A percentile compares a stretch with the other conserved stretches of the same genome.
Evolutionary conservation across 257 asterid species (phyloP).

Genomic region (Striga asiatica): DNA sequence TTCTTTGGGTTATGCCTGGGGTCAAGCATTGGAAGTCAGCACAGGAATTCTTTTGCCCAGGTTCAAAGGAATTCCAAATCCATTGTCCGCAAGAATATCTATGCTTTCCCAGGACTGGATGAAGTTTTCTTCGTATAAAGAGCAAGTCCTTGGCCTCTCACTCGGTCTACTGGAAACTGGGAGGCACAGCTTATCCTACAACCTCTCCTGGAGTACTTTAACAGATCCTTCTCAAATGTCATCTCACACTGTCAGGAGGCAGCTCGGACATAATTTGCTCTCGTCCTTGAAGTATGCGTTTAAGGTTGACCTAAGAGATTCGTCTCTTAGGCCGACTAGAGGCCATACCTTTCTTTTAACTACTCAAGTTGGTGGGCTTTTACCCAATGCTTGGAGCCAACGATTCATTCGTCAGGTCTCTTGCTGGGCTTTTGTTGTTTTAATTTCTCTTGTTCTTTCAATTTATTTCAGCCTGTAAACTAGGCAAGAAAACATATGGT

Average conservation of each 20-base stretch:
- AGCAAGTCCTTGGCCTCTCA: constrained; percentile 65
- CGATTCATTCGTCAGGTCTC: constrained; percentile 86
- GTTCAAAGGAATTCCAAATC: constrained; percentile 49
- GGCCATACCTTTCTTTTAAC: constrained; percentile 83
- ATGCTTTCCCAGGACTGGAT: constrained; percentile 89
- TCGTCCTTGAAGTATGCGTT: constrained; percentile 72
- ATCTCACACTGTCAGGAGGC: constrained; percentile 82
- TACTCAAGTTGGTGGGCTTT: constrained; percentile 74
- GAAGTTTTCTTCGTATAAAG: constrained; percentile 86
- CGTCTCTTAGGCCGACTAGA: constrained; percentile 72
- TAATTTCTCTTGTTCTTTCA: too few species aligned
- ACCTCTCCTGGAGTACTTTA: constrained; percentile 77
- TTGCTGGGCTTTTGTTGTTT: not conserved
- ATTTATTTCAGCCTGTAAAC: not conserved
- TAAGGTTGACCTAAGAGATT: constrained; percentile 69
- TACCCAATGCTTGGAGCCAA: constrained; percentile 69
- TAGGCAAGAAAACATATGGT: constrained; percentile 2
- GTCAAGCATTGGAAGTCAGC: constrained; percentile 65
- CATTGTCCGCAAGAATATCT: constrained; percentile 61
- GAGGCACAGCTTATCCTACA: constrained; percentile 71
- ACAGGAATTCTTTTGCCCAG: constrained; percentile 73
- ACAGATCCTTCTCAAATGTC: constrained; percentile 87
- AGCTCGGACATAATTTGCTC: constrained; percentile 78
- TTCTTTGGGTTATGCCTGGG: constrained; percentile 80
- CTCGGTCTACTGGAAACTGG: constrained; percentile 55